Evolutionary conservation across 805 yeast species (phyloP).

Genomic region (Kodamaea kaohsiungensis): DNA sequence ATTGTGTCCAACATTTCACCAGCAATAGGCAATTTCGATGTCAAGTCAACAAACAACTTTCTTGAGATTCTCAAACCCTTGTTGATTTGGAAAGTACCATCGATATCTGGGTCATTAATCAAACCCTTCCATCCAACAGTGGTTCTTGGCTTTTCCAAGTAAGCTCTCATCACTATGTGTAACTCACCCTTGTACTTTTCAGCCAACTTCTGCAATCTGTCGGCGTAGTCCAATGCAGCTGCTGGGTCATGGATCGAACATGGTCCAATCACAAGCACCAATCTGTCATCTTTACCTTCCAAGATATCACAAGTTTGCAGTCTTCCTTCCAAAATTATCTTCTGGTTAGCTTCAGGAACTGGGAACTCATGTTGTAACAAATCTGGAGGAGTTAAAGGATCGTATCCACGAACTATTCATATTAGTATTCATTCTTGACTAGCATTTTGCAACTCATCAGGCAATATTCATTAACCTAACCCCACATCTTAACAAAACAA

Average conservation of each 20-base stretch:
- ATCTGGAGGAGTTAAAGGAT: slow-evolving; percentile 95
- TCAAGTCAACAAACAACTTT: slow-evolving; percentile 79
- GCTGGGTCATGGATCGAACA: slow-evolving; percentile 94
- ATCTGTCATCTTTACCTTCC: slow-evolving; percentile 81
- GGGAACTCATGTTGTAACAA: slow-evolving; percentile 85
- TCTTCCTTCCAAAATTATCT: slow-evolving; percentile 74
- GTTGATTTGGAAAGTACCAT: slow-evolving; percentile 89
- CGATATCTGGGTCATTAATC: slow-evolving; percentile 95
- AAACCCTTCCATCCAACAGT: slow-evolving; percentile 99
- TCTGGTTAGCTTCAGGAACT: slow-evolving; percentile 57
- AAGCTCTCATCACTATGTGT: slow-evolving; percentile 93
- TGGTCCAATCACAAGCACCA: slow-evolving; percentile 91
- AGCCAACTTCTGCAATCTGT: slow-evolving; percentile 56
- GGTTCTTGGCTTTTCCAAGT: slow-evolving; percentile 96
- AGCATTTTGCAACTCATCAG: neutral
- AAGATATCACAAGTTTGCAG: slow-evolving; percentile 70
- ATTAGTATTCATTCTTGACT: slow-evolving; percentile 14
- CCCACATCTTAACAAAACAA: neutral
- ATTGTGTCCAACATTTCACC: slow-evolving; percentile 98
- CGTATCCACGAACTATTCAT: slow-evolving; percentile 66
- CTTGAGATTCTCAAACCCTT: slow-evolving; percentile 91
- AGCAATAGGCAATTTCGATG: slow-evolving; percentile 86
- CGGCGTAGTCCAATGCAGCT: slow-evolving; percentile 89
- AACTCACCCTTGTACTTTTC: slow-evolving; percentile 72
- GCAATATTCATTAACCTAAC: neutral